Evolutionary conservation across 78 protist genomes (phyloP).

Genomic region (Cavenderia fasciculata): DNA sequence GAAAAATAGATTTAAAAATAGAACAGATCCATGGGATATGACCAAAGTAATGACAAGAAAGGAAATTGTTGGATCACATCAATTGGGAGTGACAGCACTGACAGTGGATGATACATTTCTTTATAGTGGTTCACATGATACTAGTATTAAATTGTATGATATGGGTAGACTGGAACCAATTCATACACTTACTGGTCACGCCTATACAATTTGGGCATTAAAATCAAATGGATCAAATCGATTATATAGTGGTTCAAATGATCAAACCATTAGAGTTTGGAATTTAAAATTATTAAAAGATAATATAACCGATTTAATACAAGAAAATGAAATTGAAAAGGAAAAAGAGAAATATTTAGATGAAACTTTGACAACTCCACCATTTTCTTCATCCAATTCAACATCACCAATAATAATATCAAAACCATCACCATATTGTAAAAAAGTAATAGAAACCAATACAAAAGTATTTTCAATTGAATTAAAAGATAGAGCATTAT

Average conservation of each 20-base stretch:
- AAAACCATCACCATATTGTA: not conserved
- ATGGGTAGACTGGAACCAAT: not conserved
- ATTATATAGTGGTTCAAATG: constrained; percentile 74
- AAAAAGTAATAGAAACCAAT: not conserved
- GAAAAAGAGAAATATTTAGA: not conserved
- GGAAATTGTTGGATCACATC: not conserved
- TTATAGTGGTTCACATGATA: constrained; percentile 74
- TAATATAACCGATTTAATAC: not conserved
- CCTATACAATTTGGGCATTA: constrained; percentile 69
- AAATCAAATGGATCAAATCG: constrained; percentile 49
- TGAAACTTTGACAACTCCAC: not conserved
- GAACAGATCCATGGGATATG: constrained; percentile 30
- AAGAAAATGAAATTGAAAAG: not conserved
- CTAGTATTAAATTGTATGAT: constrained; percentile 35
- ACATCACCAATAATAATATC: no score
- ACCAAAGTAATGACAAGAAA: not conserved
- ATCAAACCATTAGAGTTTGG: constrained; percentile 61
- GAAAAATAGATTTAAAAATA: not conserved
- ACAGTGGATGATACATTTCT: constrained; percentile 61
- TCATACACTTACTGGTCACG: constrained; percentile 30
- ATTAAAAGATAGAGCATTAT: constrained; percentile 1
- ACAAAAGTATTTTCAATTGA: constrained; percentile 53
- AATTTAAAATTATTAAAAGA: no score
- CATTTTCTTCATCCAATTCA: no score
- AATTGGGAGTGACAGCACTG: constrained; percentile 42